Evolutionary conservation across 306 rosid species (phyloP).

Genomic region (Gillenia trifoliata): DNA sequence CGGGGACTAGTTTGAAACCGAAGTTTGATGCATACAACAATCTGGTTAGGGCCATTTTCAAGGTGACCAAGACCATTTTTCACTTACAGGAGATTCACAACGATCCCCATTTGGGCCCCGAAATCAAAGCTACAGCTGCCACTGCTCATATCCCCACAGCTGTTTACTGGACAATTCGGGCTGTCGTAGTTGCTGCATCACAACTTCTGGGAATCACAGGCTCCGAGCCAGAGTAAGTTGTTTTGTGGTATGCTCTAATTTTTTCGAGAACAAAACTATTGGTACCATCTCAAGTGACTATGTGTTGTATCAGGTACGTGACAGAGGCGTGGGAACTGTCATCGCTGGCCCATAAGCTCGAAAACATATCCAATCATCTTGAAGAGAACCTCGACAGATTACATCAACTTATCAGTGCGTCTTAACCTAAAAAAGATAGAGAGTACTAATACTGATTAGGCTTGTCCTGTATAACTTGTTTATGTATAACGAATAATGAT

Average conservation of each 20-base stretch:
- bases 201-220: slow-evolving; percentile 44
- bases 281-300: neutral
- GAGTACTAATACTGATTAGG: neutral
- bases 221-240: slow-evolving; percentile 39
- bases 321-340: slow-evolving; percentile 73
- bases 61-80: slow-evolving; percentile 43
- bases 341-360: slow-evolving; percentile 57
- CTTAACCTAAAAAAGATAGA: neutral
- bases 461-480: neutral
- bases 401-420: neutral
- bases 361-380: slow-evolving; percentile 46
- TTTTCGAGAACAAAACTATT: neutral
- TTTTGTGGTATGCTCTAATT: neutral
- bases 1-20: slow-evolving; percentile 24
- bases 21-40: slow-evolving; percentile 42
- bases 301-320: slow-evolving; percentile 26
- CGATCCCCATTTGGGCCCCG: slow-evolving; percentile 32
- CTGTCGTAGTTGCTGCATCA: slow-evolving; percentile 42
- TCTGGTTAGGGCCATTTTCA: slow-evolving; percentile 37
- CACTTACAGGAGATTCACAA: slow-evolving; percentile 44
- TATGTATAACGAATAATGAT: neutral
- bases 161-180: slow-evolving; percentile 64
- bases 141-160: slow-evolving; percentile 41
- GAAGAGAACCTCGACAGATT: neutral
- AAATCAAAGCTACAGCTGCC: slow-evolving; percentile 14